Percentiles rank a stretch among this genome's conserved stretches.
Evolutionary conservation across 2,329 filamentous ascomycete species (phyloP).

Genomic region (Ascochyta fabae): DNA sequence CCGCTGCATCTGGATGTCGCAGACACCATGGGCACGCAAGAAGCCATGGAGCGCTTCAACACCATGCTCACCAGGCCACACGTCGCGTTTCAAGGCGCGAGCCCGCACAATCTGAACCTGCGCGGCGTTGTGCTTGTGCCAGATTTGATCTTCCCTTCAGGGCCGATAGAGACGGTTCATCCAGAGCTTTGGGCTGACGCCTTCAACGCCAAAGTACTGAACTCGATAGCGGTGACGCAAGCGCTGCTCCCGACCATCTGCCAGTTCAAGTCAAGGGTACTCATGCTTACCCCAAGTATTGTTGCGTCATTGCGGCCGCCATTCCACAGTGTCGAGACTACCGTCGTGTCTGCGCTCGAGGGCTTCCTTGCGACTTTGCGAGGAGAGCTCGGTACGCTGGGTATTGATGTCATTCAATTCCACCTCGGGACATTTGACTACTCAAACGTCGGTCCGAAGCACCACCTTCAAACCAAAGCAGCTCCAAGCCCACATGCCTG

Average conservation of each 20-base stretch:
- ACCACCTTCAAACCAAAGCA: conserved; percentile 44
- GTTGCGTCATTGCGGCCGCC: conserved; percentile 80
- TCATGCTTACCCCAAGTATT: conserved; percentile 81
- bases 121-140: conserved; percentile 85
- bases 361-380: conserved; percentile 83
- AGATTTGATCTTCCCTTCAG: conserved; percentile 76
- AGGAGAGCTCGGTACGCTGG: conserved; percentile 77
- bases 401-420: conserved; percentile 82
- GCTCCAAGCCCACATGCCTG: conserved; percentile 47
- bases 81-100: conserved; percentile 75
- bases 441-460: conserved; percentile 63
- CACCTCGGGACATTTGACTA: conserved; percentile 93
- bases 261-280: conserved; percentile 67
- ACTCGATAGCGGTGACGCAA: conserved; percentile 87
- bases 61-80: conserved; percentile 76
- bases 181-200: conserved; percentile 86
- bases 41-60: conserved; percentile 74
- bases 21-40: conserved; percentile 72
- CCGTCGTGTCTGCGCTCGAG: conserved; percentile 83
- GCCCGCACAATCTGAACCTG: conserved; percentile 76
- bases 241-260: conserved; percentile 70
- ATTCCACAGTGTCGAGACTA: conserved; percentile 84
- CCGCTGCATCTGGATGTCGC: conserved; percentile 83
- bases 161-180: conserved; percentile 83
- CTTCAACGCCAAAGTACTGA: conserved; percentile 88